Conservation (phyloP, 2,329 filamentous ascomycete species). For the Colletotrichum acutatum region DNA sequence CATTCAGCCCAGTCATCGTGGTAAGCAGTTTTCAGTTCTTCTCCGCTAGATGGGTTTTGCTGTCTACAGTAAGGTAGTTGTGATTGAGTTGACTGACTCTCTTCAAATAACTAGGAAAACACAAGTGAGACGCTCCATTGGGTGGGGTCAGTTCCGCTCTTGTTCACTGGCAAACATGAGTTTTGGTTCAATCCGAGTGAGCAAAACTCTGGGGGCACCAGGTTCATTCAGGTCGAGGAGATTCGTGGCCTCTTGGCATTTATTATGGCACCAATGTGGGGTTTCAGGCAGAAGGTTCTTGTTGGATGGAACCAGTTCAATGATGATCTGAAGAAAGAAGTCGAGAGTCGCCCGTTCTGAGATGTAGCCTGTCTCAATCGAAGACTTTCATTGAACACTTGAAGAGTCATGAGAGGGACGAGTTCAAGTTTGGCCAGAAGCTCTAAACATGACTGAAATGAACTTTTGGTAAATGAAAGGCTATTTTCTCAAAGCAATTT, state of each 20-base stretch:
- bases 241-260: conserved; percentile 1
- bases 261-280: not conserved
- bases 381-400: rapidly evolving
- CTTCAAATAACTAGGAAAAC: not conserved
- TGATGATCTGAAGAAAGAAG: conserved; percentile 9
- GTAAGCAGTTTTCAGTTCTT: not conserved
- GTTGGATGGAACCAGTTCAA: conserved; percentile 5
- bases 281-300: not conserved
- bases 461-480: not conserved
- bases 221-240: not conserved
- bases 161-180: conserved; percentile 9
- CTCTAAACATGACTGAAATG: not conserved
- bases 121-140: conserved; percentile 1
- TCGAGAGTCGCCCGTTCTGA: not conserved
- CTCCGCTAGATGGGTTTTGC: not conserved
- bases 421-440: not conserved
- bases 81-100: not conserved
- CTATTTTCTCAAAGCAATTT: not conserved
- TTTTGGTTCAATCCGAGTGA: conserved; percentile 9
- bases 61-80: rapidly evolving
- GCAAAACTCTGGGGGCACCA: not conserved
- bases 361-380: rapidly evolving
- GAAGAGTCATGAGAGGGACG: not conserved
- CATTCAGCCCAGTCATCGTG: not conserved
- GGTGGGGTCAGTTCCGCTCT: not conserved